phyloP scores from a whole-genome alignment of 78 protist genomes.

The Tieghemostelium lacteum region DNA sequence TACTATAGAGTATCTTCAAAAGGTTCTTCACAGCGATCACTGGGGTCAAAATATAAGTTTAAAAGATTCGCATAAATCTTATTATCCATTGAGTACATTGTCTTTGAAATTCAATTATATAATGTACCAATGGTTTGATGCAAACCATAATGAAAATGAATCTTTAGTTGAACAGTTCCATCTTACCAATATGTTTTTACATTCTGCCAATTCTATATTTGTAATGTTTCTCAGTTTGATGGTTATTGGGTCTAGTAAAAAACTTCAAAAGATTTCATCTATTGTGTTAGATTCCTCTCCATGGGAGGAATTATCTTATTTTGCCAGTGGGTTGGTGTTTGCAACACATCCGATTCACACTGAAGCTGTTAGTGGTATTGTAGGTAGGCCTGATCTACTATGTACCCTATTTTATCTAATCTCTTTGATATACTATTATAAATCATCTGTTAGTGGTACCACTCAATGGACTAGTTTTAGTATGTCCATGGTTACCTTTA shows the following conservation, averaged over 20 bases:
- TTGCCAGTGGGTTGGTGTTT: conserved; percentile 30
- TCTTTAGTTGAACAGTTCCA: neutral
- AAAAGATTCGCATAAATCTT: conserved; percentile 55
- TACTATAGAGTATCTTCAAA: neutral
- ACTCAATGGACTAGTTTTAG: neutral
- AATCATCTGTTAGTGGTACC: neutral
- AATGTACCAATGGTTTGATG: too few relatives aligned
- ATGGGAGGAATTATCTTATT: conserved; percentile 11
- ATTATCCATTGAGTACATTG: conserved; percentile 68
- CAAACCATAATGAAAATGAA: neutral
- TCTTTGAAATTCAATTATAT: conserved; percentile 44
- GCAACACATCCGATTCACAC: conserved; percentile 81
- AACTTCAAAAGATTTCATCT: neutral
- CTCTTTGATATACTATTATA: neutral
- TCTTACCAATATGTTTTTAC: conserved; percentile 18
- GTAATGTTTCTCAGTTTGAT: conserved; percentile 10
- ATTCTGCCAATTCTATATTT: conserved; percentile 7
- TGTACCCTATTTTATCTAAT: neutral
- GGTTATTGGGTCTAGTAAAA: neutral
- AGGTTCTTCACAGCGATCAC: neutral
- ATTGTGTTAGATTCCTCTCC: neutral
- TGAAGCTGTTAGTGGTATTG: conserved; percentile 81
- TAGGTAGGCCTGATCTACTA: conserved; percentile 78
- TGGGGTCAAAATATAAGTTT: conserved; percentile 34
- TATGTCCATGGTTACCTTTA: neutral